These are phyloP conservation scores for Parastagonospora nodorum DNA, from an alignment of 2,329 filamentous ascomycete genomes.

Conservation along the genomic window DNA sequence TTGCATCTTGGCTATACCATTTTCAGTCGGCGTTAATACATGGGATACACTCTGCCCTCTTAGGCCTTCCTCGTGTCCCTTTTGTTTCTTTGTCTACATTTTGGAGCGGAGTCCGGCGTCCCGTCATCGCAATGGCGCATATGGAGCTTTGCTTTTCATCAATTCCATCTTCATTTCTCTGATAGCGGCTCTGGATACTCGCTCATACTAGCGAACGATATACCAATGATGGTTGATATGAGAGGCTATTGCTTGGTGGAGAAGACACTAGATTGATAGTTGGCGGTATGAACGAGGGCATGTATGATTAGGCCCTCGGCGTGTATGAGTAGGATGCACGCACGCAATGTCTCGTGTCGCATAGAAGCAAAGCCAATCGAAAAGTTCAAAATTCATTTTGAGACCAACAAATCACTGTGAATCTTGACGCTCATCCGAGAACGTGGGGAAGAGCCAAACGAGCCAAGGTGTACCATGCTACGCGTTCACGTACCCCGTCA, in stretches of 20 bases:
- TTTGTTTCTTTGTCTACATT: constrained; percentile 30
- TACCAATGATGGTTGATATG: constrained; percentile 34
- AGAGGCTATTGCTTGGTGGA: constrained; percentile 34
- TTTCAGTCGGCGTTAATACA: constrained; percentile 44
- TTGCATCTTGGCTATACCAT: constrained; percentile 43
- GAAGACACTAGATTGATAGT: constrained; percentile 7
- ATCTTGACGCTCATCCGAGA: not conserved
- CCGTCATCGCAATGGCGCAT: constrained; percentile 32
- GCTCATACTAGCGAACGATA: constrained; percentile 39
- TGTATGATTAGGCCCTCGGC: constrained; percentile 7
- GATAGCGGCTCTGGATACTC: constrained; percentile 44
- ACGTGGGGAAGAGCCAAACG: too few relatives aligned
- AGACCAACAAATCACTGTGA: not conserved
- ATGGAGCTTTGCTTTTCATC: constrained; percentile 25
- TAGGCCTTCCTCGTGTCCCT: constrained; percentile 20
- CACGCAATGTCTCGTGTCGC: constrained; percentile 20
- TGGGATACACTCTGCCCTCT: constrained; percentile 36
- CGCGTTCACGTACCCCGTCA: too few relatives aligned
- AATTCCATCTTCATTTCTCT: constrained; percentile 43
- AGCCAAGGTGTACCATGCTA: too few relatives aligned
- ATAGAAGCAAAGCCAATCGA: constrained; percentile 23
- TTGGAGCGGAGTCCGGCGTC: constrained; percentile 36
- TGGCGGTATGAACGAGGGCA: constrained; percentile 11
- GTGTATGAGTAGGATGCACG: constrained; percentile 32
- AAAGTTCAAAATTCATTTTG: not conserved